These are phyloP conservation scores for Strobilomyces echinocephalus DNA, from an alignment of 768 basidiomycete species.

Conservation along the genomic window DNA sequence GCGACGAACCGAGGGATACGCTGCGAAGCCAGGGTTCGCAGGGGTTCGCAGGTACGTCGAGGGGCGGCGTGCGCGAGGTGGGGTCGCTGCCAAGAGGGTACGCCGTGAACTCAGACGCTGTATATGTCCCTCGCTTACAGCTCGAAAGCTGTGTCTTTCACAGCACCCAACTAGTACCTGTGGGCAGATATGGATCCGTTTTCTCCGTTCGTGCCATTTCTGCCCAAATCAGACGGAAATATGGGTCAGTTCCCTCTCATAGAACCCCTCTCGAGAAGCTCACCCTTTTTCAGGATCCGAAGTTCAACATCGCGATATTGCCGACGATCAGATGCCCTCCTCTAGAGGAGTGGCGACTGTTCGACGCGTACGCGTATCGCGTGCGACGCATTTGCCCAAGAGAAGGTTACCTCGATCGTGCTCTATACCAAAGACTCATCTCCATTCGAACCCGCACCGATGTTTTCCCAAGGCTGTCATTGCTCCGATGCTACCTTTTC, in stretches of 20 bases:
- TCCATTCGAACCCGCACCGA: conserved; percentile 7
- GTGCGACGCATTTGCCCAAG: conserved; percentile 10
- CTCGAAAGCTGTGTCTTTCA: conserved; percentile 8
- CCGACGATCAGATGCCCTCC: conserved; percentile 11
- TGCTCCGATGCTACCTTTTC: conserved; percentile 11
- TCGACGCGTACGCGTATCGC: conserved; percentile 16
- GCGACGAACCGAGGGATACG: not conserved
- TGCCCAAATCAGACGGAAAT: conserved; percentile 8
- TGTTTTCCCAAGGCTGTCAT: conserved; percentile 11
- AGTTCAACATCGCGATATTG: conserved; percentile 3
- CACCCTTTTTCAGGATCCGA: not conserved
- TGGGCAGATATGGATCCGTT: conserved; percentile 20
- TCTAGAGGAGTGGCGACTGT: conserved; percentile 9
- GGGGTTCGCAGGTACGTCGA: no score
- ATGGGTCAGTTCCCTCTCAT: conserved; percentile 3
- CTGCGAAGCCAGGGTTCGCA: not conserved
- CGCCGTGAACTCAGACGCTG: no score
- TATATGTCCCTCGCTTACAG: conserved; percentile 8
- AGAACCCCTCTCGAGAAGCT: not conserved
- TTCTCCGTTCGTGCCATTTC: conserved; percentile 11
- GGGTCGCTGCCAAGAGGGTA: no score
- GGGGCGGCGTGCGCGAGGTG: no score
- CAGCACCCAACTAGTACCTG: conserved; percentile 14
- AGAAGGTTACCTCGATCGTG: conserved; percentile 6
- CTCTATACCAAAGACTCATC: conserved; percentile 16